Conservation (phyloP, 495 filamentous ascomycete species). For the Neurospora discreta region DNA sequence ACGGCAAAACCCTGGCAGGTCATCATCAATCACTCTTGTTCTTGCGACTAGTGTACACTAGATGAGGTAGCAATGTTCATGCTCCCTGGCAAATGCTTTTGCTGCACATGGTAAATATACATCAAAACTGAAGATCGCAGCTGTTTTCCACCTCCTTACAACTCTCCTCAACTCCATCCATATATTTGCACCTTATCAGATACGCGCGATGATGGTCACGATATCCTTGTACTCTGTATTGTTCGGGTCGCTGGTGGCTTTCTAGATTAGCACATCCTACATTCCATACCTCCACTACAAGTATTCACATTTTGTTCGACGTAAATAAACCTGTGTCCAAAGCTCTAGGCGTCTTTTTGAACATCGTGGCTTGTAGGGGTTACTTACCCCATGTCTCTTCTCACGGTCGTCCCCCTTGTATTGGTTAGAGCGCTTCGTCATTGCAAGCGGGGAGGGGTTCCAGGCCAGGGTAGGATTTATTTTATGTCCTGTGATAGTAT, state of each 20-base stretch:
- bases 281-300: not conserved
- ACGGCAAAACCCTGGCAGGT: not conserved
- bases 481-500: not conserved
- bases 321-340: not conserved
- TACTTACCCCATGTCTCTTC: not conserved
- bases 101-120: not conserved
- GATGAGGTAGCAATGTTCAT: not conserved
- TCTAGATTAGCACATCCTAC: not conserved
- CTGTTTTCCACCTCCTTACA: not conserved
- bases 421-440: not conserved
- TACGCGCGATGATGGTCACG: not conserved
- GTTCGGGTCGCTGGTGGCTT: not conserved
- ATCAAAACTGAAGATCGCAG: not conserved
- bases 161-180: not conserved
- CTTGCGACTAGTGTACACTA: not conserved
- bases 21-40: not conserved
- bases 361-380: not conserved
- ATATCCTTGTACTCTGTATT: not conserved
- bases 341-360: not conserved
- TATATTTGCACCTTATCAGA: not conserved
- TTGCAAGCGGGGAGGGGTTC: not conserved
- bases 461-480: not conserved
- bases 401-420: not conserved
- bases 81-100: not conserved
- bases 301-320: not conserved